phyloP scores from a whole-genome alignment of 2,329 filamentous ascomycete genomes.

The Ceratocystis ficicola region DNA sequence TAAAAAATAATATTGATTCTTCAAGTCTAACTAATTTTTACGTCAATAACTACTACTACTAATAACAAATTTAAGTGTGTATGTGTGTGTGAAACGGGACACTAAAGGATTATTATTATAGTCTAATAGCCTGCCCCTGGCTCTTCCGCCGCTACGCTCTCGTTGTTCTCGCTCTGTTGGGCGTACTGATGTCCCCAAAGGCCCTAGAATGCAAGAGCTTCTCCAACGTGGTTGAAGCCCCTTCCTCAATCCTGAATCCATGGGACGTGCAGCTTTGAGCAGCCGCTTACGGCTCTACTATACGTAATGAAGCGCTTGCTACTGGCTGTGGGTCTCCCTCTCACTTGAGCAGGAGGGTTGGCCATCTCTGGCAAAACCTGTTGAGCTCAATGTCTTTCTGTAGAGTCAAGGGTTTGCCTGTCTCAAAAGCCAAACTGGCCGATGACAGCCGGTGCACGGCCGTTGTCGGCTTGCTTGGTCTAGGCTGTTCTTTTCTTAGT shows the following conservation, averaged over 20 bases:
- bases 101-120: no score
- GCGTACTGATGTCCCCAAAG: neutral
- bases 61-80: no score
- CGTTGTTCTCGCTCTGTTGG: neutral
- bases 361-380: neutral
- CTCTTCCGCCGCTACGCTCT: neutral
- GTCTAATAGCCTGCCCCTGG: no score
- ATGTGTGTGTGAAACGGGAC: no score
- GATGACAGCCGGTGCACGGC: neutral
- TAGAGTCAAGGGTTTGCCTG: neutral
- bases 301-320: neutral
- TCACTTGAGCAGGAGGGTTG: neutral
- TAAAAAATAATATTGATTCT: no score
- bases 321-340: neutral
- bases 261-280: neutral
- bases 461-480: neutral
- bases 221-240: neutral
- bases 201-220: neutral
- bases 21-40: no score
- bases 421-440: neutral
- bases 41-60: no score
- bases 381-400: neutral
- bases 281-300: neutral
- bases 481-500: neutral
- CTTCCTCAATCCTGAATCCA: slow-evolving; percentile 4